Evolutionary conservation across 805 yeast genomes (phyloP), one percentile per base, ranked within the genome.

Genomic region (Yarrowia keelungensis): DNA sequence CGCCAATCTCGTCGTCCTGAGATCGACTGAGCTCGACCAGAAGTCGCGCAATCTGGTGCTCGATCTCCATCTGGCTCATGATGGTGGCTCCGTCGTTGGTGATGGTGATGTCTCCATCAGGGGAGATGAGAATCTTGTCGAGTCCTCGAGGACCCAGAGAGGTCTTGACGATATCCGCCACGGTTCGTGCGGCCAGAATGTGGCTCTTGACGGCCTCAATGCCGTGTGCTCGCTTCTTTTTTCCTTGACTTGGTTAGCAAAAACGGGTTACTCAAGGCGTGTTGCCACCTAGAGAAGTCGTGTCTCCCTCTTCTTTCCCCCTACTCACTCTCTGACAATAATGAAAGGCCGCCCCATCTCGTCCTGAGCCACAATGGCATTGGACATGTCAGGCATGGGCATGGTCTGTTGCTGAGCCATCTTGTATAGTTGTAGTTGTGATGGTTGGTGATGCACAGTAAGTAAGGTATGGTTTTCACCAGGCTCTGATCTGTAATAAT

Each of bases 41-140:
- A 71, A 95, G 83, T 80, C 95, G 95, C 73, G 99, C 99, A 74
- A 95, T 92, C 80, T 95, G 97, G 79, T 90, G 93, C 73, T 92
- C 97, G 72, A 95, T 84, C 78, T 95, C 97, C 97, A 95, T 95
- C 77, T 92, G 97, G 9, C 96, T 85, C 74, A 95, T 81, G 75
- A 95, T 96, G 12, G 99, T 96, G 54, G 98, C 99, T 74, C 99
- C 99, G 78, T 95, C 99, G 78, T 95, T 95, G 62, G 99, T 95
- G 74, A 95, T 94, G 69, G 97, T 95, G 79, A 95, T 95, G 70
- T 95, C 98, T 22, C 99, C 98, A 77, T 96, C 99, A 39, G 95
- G 98, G 66, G 93, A 87, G 72, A 95, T 91, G 73, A 95, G 84
- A 75, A 95, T 95, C 82, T 95, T 95, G 79, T 95, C 99, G 75